Percentiles rank a stretch among this genome's conserved stretches.
phyloP scores from a whole-genome alignment of 2,329 filamentous ascomycete species.

The Niveomyces coronatus region DNA sequence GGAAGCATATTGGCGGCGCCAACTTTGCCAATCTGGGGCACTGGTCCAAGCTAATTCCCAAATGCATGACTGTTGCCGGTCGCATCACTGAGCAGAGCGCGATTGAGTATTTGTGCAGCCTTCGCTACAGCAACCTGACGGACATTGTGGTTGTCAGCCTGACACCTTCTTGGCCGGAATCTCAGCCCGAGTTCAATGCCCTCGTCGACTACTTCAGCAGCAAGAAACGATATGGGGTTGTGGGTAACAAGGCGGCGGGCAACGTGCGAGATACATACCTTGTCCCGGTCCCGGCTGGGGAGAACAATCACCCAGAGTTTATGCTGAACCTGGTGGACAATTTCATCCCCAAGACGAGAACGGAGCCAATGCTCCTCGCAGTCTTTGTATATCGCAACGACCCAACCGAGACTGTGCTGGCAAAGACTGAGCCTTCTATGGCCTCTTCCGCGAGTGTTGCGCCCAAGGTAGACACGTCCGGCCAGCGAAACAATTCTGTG shows the following conservation, averaged over 20 bases:
- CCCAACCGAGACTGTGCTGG: slow-evolving; percentile 24
- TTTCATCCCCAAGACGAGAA: slow-evolving; percentile 58
- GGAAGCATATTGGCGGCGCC: slow-evolving; percentile 74
- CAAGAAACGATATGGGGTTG: slow-evolving; percentile 77
- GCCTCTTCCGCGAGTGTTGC: slow-evolving; percentile 10
- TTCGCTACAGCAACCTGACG: slow-evolving; percentile 71
- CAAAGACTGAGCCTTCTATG: slow-evolving; percentile 13
- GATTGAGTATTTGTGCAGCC: slow-evolving; percentile 80
- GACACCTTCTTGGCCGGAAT: slow-evolving; percentile 49
- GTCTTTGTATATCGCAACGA: slow-evolving; percentile 75
- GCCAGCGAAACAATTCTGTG: slow-evolving; percentile 35
- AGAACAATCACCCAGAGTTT: slow-evolving; percentile 67
- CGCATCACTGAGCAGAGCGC: slow-evolving; percentile 75
- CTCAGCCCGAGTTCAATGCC: slow-evolving; percentile 54
- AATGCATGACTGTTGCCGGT: slow-evolving; percentile 59
- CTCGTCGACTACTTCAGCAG: slow-evolving; percentile 82
- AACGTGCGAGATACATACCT: slow-evolving; percentile 87
- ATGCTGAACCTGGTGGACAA: slow-evolving; percentile 82
- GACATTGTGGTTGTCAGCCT: slow-evolving; percentile 77
- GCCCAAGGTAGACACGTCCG: slow-evolving; percentile 21
- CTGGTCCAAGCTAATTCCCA: slow-evolving; percentile 69
- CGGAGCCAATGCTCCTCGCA: slow-evolving; percentile 69
- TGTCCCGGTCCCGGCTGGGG: slow-evolving; percentile 69
- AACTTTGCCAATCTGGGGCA: slow-evolving; percentile 54
- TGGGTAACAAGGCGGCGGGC: slow-evolving; percentile 62